These are phyloP conservation scores for Entomortierella beljakovae DNA, from an alignment of 192 early-diverging fungal species.

Conservation along the genomic window DNA sequence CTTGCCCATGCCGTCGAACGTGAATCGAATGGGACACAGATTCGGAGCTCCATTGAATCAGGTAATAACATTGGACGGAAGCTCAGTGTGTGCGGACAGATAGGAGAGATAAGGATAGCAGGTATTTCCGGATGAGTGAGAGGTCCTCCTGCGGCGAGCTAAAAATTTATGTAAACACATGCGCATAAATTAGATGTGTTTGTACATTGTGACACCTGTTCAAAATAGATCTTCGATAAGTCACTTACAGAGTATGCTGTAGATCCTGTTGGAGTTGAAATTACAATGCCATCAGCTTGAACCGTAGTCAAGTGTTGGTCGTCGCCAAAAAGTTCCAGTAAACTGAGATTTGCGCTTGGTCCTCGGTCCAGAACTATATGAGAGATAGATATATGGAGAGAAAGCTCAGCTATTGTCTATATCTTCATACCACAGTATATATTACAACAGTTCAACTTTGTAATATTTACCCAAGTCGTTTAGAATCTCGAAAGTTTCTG, in stretches of 20 bases:
- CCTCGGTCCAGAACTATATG: slow-evolving; percentile 89
- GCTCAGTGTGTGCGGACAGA: slow-evolving; percentile 93
- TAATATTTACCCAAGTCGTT: slow-evolving; percentile 91
- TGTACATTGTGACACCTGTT: neutral
- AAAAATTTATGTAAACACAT: no score
- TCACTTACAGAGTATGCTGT: slow-evolving; percentile 81
- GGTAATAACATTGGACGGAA: slow-evolving; percentile 98
- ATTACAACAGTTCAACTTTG: no score
- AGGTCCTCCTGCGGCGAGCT: slow-evolving; percentile 92
- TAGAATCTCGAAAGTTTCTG: slow-evolving; percentile 88
- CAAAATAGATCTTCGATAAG: neutral
- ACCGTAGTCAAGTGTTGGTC: slow-evolving; percentile 93
- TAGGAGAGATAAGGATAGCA: slow-evolving; percentile 93
- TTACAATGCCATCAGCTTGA: slow-evolving; percentile 94
- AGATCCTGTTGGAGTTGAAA: slow-evolving; percentile 95
- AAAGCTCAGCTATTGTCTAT: neutral
- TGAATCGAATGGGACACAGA: slow-evolving; percentile 85
- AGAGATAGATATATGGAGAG: neutral
- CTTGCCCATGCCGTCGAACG: slow-evolving; percentile 93
- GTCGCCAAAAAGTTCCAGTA: slow-evolving; percentile 90
- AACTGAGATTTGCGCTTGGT: slow-evolving; percentile 89
- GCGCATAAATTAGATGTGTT: neutral
- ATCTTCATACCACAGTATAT: no score
- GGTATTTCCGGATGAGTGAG: slow-evolving; percentile 95
- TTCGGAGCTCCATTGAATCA: slow-evolving; percentile 88